Base-by-base conservation (phyloP, 1,284 basidiomycete genomes). In the Mycosarcoma maydis region DNA sequence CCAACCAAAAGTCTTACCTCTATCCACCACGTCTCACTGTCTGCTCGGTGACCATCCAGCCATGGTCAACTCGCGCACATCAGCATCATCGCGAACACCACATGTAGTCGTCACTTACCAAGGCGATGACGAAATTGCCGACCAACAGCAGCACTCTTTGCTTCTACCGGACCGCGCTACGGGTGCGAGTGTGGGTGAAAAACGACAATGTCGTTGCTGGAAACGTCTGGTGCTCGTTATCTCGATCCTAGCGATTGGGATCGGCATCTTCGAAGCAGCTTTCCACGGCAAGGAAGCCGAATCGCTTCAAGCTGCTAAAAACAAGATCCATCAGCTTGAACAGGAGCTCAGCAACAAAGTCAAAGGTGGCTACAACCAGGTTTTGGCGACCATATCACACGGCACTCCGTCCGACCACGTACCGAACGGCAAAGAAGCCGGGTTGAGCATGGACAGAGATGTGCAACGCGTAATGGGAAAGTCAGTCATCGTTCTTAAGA, bases 401-500 rank as follows among this genome's bases (percentile, higher is more conserved):
- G 11, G 22, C 11, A 16, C 30, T 8, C 1, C 41, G n/a, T n/a
- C n/a, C n/a, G n/a, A n/a, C n/a, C n/a, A n/a, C n/a, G n/a, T n/a
- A n/a, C n/a, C n/a, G n/a, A n/a, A n/a, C n/a, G n/a, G n/a, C n/a
- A n/a, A n/a, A n/a, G n/a, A n/a, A n/a, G n/a, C n/a, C n/a, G n/a
- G n/a, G n/a, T n/a, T n/a, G n/a, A n/a, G 6, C 1, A 17, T n/a
- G 8, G 41, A 32, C 26, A 4, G 50, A 3, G 30, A 33, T n/a
- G 16, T 60, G 17, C 40, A 55, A 8, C 26, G 19, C 7, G 33
- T 69, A 1, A 58, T 47, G 38, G 24, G 30, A n/a, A 50, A 34
- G 1, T 45, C 55, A 4, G 59, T 69, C 2, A 51, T 69, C 16
- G 46, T 62, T 3, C 50, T 69, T 29, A 69, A 69, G 30, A 62